These are phyloP conservation scores for Oryza glaberrima DNA, from an alignment of 176 grass and related monocot genomes.

Conservation along the genomic window DNA sequence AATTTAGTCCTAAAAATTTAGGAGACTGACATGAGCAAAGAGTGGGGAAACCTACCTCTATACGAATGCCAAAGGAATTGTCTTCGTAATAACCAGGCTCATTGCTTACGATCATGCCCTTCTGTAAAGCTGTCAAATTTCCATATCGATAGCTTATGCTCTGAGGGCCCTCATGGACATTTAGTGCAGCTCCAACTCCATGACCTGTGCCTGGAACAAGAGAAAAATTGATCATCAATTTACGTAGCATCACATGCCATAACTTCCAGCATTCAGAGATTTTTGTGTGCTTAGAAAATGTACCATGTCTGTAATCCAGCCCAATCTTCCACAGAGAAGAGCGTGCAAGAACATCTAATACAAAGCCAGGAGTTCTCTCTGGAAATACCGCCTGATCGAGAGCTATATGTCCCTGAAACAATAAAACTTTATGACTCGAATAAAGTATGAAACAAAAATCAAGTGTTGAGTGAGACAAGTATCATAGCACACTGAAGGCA, in stretches of 20 bases:
- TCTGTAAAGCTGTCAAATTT: constrained; percentile 85
- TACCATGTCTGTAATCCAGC: constrained; percentile 97
- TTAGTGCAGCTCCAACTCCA: constrained; percentile 96
- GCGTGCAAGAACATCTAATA: constrained; percentile 88
- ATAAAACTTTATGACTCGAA: constrained; percentile 20
- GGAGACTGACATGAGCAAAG: constrained; percentile 16
- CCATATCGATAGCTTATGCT: constrained; percentile 96
- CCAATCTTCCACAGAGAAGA: constrained; percentile 98
- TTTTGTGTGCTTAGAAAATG: constrained; percentile 3
- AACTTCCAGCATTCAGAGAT: not conserved
- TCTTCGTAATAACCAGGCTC: constrained; percentile 99
- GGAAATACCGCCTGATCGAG: constrained; percentile 91
- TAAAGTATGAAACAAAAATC: not conserved
- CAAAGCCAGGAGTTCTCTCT: constrained; percentile 93
- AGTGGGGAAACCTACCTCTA: constrained; percentile 65
- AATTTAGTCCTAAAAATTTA: constrained; percentile 8
- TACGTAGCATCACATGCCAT: not conserved
- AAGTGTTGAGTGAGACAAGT: not conserved
- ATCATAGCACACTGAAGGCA: not conserved
- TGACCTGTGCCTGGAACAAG: constrained; percentile 87
- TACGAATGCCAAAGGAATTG: constrained; percentile 92
- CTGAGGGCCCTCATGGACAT: constrained; percentile 95
- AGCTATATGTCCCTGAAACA: constrained; percentile 88
- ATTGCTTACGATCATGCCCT: constrained; percentile 98
- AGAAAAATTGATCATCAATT: constrained; percentile 38